Conservation (phyloP, 2,329 filamentous ascomycete species). For the Clonostachys rhizophaga region DNA sequence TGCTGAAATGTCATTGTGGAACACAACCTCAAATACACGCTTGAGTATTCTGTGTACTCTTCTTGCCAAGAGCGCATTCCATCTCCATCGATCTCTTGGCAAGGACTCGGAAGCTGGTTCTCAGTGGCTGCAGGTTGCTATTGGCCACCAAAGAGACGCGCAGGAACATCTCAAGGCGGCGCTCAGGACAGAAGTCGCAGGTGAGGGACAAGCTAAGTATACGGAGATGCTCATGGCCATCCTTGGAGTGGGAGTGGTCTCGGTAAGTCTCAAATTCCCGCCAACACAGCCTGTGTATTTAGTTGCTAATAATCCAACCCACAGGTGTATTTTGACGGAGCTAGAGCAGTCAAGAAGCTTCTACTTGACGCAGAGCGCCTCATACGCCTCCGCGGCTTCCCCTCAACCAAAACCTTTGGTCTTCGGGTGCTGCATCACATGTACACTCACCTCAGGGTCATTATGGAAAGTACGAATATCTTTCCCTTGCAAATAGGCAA, state of each 20-base stretch:
- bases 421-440: constrained; percentile 38
- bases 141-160: constrained; percentile 18
- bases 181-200: constrained; percentile 21
- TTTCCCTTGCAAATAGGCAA: background rate
- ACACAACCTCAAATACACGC: constrained; percentile 26
- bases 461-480: constrained; percentile 29
- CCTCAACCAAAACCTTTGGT: constrained; percentile 30
- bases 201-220: constrained; percentile 29
- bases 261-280: constrained; percentile 4
- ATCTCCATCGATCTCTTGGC: constrained; percentile 14
- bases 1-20: constrained; percentile 33
- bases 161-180: constrained; percentile 23
- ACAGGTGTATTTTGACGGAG: constrained; percentile 1
- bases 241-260: constrained; percentile 17
- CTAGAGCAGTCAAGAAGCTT: constrained; percentile 5
- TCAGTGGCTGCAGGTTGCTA: constrained; percentile 19
- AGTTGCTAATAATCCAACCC: too few species aligned
- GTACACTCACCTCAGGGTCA: constrained; percentile 37
- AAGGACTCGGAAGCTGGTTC: constrained; percentile 4
- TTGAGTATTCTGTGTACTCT: constrained; percentile 30
- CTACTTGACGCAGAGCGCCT: constrained; percentile 35
- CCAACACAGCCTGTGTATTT: too few species aligned
- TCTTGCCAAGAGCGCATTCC: constrained; percentile 35
- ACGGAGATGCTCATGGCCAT: constrained; percentile 38
- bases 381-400: constrained; percentile 29